These are phyloP conservation scores for Entamoeba histolytica DNA, from an alignment of 208 protist species.

Conservation along the genomic window DNA sequence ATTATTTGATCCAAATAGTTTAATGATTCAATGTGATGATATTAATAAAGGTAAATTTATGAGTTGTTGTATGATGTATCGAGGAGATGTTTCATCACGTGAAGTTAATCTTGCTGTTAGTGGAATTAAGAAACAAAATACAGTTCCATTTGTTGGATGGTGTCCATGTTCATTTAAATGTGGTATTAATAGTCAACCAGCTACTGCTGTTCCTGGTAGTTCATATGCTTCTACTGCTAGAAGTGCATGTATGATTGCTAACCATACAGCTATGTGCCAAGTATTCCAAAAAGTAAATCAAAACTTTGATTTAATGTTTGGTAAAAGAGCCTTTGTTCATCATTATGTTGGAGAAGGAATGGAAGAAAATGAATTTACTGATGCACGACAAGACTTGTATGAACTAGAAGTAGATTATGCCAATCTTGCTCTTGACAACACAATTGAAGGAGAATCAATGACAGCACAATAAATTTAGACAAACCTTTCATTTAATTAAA, in stretches of 20 bases:
- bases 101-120: slow-evolving; percentile 44
- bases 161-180: slow-evolving; percentile 52
- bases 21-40: slow-evolving; percentile 46
- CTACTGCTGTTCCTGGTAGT: slow-evolving; percentile 67
- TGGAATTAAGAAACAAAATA: slow-evolving; percentile 47
- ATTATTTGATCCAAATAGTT: slow-evolving; percentile 41
- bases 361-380: slow-evolving; percentile 50
- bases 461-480: too few relatives aligned
- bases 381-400: slow-evolving; percentile 44
- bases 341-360: slow-evolving; percentile 54
- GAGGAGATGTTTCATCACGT: slow-evolving; percentile 49
- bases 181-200: slow-evolving; percentile 84
- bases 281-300: slow-evolving; percentile 39
- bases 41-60: slow-evolving; percentile 51
- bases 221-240: slow-evolving; percentile 53
- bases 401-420: slow-evolving; percentile 47
- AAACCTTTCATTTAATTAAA: too few relatives aligned
- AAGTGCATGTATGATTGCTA: slow-evolving; percentile 36
- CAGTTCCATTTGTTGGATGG: slow-evolving; percentile 50
- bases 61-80: slow-evolving; percentile 49
- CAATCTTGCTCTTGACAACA: slow-evolving; percentile 39
- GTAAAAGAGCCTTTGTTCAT: slow-evolving; percentile 50
- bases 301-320: slow-evolving; percentile 51
- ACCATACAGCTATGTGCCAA: slow-evolving; percentile 45
- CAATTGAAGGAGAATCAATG: slow-evolving; percentile 14